These are phyloP conservation scores for Penicillium sp. DNA, from an alignment of 2,329 filamentous ascomycete species.

Conservation along the genomic window DNA sequence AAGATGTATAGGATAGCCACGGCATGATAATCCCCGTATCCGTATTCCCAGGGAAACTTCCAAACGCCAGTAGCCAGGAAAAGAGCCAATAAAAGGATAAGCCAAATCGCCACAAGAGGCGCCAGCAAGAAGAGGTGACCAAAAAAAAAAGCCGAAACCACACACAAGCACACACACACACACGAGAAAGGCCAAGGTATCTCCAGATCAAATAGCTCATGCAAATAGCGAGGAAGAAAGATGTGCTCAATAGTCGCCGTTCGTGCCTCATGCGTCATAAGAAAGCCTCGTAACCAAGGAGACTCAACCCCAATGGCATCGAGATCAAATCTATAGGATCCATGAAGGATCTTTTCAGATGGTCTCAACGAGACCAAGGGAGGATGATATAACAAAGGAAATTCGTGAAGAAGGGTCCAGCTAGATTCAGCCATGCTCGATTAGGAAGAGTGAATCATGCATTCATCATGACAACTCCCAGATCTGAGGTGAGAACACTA, in stretches of 20 bases:
- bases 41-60: constrained; percentile 9
- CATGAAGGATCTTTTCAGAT: constrained; percentile 20
- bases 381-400: constrained; percentile 20
- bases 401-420: constrained; percentile 25
- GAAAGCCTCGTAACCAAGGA: constrained; percentile 17
- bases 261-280: constrained; percentile 31
- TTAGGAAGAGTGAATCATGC: constrained; percentile 29
- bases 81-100: background rate
- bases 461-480: constrained; percentile 43
- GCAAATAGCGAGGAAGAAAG: constrained; percentile 18
- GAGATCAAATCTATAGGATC: constrained; percentile 29
- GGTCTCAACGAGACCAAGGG: constrained; percentile 12
- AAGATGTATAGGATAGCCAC: background rate
- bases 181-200: constrained; percentile 15
- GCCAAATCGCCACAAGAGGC: constrained; percentile 6
- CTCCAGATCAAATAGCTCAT: constrained; percentile 16
- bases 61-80: constrained; percentile 14
- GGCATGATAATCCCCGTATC: constrained; percentile 1
- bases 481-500: constrained; percentile 34
- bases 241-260: constrained; percentile 26
- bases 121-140: constrained; percentile 2
- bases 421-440: background rate
- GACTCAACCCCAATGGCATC: background rate
- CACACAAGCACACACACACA: constrained; percentile 9
- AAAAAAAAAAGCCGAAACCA: constrained; percentile 16